Evolutionary conservation across 768 basidiomycete genomes (phyloP), one percentile per base, ranked within the genome.

Genomic region (Calocera cornea): DNA sequence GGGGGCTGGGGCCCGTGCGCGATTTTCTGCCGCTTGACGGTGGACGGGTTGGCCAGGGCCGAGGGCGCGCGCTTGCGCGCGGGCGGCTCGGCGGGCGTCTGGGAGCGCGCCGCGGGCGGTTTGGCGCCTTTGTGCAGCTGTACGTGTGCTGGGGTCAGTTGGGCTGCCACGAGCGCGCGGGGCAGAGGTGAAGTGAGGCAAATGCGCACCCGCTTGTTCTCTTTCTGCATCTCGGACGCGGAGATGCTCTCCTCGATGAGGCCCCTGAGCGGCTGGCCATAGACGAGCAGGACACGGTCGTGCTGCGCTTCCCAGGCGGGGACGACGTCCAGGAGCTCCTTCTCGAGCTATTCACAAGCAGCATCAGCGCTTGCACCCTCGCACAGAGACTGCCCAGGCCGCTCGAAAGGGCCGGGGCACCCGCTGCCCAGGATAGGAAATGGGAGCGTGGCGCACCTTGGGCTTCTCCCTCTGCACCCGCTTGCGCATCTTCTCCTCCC

Each of bases 401-500:
- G n/a, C n/a, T n/a, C n/a, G n/a, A n/a, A n/a, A n/a, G n/a, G n/a
- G n/a, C n/a, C n/a, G n/a, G n/a, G n/a, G n/a, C n/a, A n/a, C n/a
- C 5, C 1, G 1, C 7, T 40, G 11, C 34, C 38, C 16, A 10
- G 10, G 27, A 19, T 41, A 44, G 27, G 64, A 64, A 44, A 34
- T 22, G 36, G 40, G 22, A 14, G 16, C 27, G 12, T n/a, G 27
- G 78, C 87, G 70, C 74, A 97, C 95, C 74, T 89, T 84, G 31
- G 95, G 95, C 74, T 97, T 97, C 78, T 95, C 89, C 75, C 91
- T 90, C 67, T 82, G 82, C 16, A 99, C 93, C 33, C 95, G 82
- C 76, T 97, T 98, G 66, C 95, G 83, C 88, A 95, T 92, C 82
- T 97, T 97, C 80, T 97, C 95, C 77, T 99, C 95, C 68, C 92